Percentiles rank a stretch among this genome's conserved stretches.
Evolutionary conservation across 768 basidiomycete species (phyloP).

Genomic region (Hygrocybe coccinea): DNA sequence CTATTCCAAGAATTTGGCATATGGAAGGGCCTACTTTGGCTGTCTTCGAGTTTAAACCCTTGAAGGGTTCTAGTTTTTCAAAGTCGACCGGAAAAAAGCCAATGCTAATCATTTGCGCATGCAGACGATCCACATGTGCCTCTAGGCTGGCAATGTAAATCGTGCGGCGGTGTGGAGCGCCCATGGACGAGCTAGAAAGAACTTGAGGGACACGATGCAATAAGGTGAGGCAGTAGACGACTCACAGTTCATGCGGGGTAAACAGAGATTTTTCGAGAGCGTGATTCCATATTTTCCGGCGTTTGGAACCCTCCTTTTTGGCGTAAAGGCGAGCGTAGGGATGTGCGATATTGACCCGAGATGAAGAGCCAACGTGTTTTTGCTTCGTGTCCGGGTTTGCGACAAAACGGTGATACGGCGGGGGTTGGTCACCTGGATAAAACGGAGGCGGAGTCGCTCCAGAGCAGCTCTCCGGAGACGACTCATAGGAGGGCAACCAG

Average conservation of each 20-base stretch:
- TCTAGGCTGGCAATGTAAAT: conserved; percentile 72
- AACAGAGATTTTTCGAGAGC: conserved; percentile 71
- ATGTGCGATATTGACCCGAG: conserved; percentile 40
- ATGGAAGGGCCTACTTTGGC: conserved; percentile 49
- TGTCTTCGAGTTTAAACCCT: conserved; percentile 70
- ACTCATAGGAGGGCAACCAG: not conserved
- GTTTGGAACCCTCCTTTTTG: conserved; percentile 58
- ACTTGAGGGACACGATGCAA: not conserved
- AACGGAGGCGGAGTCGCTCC: not conserved
- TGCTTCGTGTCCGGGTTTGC: not conserved
- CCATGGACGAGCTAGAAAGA: conserved; percentile 51
- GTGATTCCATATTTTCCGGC: conserved; percentile 74
- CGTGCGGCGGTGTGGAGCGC: conserved; percentile 61
- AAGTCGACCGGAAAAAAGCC: conserved; percentile 54
- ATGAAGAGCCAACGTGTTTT: conserved; percentile 1
- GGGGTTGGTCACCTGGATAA: not conserved
- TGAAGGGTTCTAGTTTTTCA: conserved; percentile 55
- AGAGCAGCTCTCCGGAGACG: not conserved
- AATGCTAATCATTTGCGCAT: conserved; percentile 50
- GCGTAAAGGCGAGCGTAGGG: conserved; percentile 69
- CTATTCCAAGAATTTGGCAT: conserved; percentile 56
- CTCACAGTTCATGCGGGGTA: conserved; percentile 60
- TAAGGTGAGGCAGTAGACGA: conserved; percentile 11
- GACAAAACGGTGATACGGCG: not conserved
- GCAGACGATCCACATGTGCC: conserved; percentile 64